Conservation (phyloP, 495 filamentous ascomycete genomes). For the Aspergillus baeticus region DNA sequence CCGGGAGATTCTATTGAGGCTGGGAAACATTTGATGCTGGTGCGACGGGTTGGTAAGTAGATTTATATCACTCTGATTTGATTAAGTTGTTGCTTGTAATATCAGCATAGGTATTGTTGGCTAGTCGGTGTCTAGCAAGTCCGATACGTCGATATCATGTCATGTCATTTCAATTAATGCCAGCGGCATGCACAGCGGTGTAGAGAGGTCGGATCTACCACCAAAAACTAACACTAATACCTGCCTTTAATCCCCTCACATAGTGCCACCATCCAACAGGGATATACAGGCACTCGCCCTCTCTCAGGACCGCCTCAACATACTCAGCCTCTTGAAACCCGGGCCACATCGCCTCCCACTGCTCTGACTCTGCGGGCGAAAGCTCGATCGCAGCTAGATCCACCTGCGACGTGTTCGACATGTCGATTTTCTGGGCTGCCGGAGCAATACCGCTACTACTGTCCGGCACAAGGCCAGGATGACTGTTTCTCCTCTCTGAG, state of each 20-base stretch:
- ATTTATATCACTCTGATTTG: neutral
- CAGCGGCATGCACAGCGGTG: neutral
- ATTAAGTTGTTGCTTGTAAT: neutral
- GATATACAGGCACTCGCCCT: conserved; percentile 87
- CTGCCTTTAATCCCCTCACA: conserved; percentile 79
- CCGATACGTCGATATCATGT: neutral
- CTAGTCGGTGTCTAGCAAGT: neutral
- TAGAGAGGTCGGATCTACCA: conserved; percentile 52
- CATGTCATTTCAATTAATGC: neutral
- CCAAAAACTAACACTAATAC: conserved; percentile 98
- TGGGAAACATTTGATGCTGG: conserved; percentile 34
- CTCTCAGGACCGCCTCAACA: conserved; percentile 74
- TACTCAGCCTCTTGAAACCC: conserved; percentile 61
- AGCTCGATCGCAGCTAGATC: conserved; percentile 62
- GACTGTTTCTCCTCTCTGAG: conserved; percentile 19
- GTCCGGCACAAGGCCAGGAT: conserved; percentile 2
- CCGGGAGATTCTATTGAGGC: conserved; percentile 41
- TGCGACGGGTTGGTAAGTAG: conserved; percentile 15
- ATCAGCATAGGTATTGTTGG: neutral
- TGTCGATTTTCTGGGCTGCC: conserved; percentile 60
- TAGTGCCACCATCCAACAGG: conserved; percentile 99
- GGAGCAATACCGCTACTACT: conserved; percentile 9
- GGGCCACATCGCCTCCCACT: conserved; percentile 55
- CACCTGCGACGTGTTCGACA: conserved; percentile 83
- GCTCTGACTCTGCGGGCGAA: conserved; percentile 44